Base-by-base conservation (phyloP, 1,284 basidiomycete species). In the Boletellus deceptivus region DNA sequence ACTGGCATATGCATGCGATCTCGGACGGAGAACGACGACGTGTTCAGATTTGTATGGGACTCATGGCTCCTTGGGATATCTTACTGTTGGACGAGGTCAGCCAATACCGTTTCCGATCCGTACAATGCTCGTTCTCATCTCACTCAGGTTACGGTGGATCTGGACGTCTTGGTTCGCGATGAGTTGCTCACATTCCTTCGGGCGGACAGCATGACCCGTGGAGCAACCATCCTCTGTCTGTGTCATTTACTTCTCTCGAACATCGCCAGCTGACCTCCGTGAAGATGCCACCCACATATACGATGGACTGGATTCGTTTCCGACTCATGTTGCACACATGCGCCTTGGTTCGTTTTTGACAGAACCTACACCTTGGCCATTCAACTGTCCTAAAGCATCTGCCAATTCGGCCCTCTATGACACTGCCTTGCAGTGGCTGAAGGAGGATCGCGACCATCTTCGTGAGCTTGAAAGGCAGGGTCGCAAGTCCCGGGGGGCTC, bases 31-130 rank as follows among this genome's bases (percentile, higher is more conserved):
- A 99, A 73, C 80, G 96, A 33, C 80, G 97, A 27, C 74, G 91
- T 2, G 94, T 99, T 4, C 97, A 99, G 70, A 84, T 99, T 22
- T 93, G 91, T 58, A 96, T 98, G 80, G 97, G 97, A 3, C 78
- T 99, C 22, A 99, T 99, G 97, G 80, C 80, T 22, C 87, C 91
- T 33, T 99, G 94, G 93, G 88, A 97, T 60, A 80, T 99, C 18
- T 74, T 99, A 5, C 75, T 99, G 5, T 80, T 99, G 8, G 96
- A 99, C 64, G 97, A 99, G 76, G 94, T 86, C 49, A 22, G 67
- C 55, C 48, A 38, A 48, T 36, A 49, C 48, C 39, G 11, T 54
- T 46, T 34, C n/a, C 9, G 4, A 46, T 41, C 40, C 43, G 13
- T 18, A 35, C 16, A 38, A 17, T 14, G 27, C 43, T 63, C 31